Conservation (phyloP, 2,329 filamentous ascomycete genomes). For the Rhytidhysteron rufulum region DNA sequence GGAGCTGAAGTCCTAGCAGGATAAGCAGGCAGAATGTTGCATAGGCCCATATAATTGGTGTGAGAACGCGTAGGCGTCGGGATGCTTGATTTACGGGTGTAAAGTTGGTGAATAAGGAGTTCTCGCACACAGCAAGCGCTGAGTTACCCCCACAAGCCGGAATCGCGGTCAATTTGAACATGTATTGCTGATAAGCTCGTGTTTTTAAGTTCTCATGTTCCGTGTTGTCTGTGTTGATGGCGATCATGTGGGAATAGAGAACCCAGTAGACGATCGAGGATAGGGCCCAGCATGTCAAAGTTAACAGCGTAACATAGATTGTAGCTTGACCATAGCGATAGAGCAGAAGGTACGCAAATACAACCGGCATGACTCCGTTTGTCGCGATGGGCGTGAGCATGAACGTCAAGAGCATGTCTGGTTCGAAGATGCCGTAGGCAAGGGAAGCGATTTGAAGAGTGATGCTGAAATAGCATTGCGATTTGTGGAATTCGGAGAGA, state of each 20-base stretch:
- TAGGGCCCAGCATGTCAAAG: slow-evolving; percentile 11
- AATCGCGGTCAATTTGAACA: slow-evolving; percentile 16
- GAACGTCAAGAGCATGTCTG: slow-evolving; percentile 17
- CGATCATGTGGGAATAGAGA: slow-evolving; percentile 14
- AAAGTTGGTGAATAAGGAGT: slow-evolving; percentile 7
- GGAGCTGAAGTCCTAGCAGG: slow-evolving; percentile 3
- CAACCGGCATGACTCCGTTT: slow-evolving; percentile 16
- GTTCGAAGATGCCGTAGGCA: slow-evolving; percentile 13
- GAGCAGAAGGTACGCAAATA: slow-evolving; percentile 14
- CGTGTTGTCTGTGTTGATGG: slow-evolving; percentile 9
- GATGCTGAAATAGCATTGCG: slow-evolving; percentile 23
- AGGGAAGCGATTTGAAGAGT: slow-evolving; percentile 23
- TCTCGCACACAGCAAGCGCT: slow-evolving; percentile 16
- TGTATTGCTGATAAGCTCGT: slow-evolving; percentile 16
- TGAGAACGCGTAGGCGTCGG: slow-evolving; percentile 11
- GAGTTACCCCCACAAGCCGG: slow-evolving; percentile 18
- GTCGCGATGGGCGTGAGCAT: slow-evolving; percentile 18
- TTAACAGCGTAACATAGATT: slow-evolving; percentile 11
- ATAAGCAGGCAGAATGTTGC: slow-evolving; percentile 10
- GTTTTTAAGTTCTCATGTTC: background rate
- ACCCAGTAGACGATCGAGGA: slow-evolving; percentile 17
- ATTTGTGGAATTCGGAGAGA: slow-evolving; percentile 20
- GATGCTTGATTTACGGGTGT: slow-evolving; percentile 4
- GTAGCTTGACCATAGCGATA: slow-evolving; percentile 5
- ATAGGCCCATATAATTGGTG: slow-evolving; percentile 18